Conservation (phyloP, 2,329 filamentous ascomycete genomes). For the Talaromyces sp. region DNA sequence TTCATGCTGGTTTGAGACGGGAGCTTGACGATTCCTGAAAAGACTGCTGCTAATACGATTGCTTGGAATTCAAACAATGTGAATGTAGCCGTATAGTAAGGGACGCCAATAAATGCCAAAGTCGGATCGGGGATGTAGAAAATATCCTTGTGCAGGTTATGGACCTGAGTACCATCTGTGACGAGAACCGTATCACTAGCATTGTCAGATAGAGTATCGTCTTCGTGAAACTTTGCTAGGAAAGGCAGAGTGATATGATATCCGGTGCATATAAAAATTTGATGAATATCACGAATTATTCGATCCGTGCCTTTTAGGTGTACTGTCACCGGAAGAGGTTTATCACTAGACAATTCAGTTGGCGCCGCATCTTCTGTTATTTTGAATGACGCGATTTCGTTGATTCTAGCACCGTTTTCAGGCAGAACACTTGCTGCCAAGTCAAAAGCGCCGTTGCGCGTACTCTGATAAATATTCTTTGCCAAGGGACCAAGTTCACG, state of each 20-base stretch:
- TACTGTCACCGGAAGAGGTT: constrained; percentile 45
- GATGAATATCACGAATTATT: constrained; percentile 52
- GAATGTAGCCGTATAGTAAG: constrained; percentile 62
- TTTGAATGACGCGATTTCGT: constrained; percentile 47
- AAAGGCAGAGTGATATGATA: constrained; percentile 66
- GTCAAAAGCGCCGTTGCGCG: constrained; percentile 58
- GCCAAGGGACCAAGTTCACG: constrained; percentile 45
- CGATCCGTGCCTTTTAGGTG: constrained; percentile 48
- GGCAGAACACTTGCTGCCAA: constrained; percentile 52
- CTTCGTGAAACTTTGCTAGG: constrained; percentile 46
- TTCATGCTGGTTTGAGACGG: constrained; percentile 33
- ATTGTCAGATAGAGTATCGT: constrained; percentile 38
- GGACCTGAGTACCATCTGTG: constrained; percentile 57
- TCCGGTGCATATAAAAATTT: constrained; percentile 61
- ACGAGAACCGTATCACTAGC: constrained; percentile 54
- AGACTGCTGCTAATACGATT: constrained; percentile 53
- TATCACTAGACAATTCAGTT: neutral
- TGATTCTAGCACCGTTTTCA: constrained; percentile 47
- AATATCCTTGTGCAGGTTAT: constrained; percentile 66
- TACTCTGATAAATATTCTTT: constrained; percentile 49
- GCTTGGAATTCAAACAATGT: constrained; percentile 67
- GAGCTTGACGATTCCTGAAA: constrained; percentile 47
- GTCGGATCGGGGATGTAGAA: constrained; percentile 66
- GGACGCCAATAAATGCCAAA: constrained; percentile 58
- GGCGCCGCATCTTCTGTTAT: neutral